Percentiles rank a stretch among this genome's conserved stretches.
Conservation (phyloP, 2,329 filamentous ascomycete species). For the Lachnellula suecica region DNA sequence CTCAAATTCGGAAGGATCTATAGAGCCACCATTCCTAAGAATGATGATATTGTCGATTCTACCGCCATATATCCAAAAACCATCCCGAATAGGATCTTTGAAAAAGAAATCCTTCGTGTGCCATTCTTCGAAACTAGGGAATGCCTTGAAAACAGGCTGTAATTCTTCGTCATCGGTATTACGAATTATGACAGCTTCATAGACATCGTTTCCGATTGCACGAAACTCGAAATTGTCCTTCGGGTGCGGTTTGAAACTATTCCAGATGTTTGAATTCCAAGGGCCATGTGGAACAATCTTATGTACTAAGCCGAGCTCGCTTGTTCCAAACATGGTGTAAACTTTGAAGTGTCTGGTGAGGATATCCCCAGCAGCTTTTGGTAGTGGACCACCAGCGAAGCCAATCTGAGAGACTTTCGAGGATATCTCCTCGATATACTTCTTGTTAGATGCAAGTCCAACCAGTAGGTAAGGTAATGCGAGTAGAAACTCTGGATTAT, state of each 20-base stretch:
- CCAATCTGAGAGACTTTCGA: not conserved
- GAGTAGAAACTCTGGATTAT: not conserved
- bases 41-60: slow-evolving; percentile 42
- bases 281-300: not conserved
- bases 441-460: not conserved
- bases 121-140: slow-evolving; percentile 34
- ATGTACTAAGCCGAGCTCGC: not conserved
- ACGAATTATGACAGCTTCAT: slow-evolving; percentile 26
- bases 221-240: slow-evolving; percentile 2
- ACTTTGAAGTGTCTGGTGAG: not conserved
- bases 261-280: slow-evolving; percentile 2
- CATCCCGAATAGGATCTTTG: slow-evolving; percentile 34
- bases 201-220: slow-evolving; percentile 3
- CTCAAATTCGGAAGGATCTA: slow-evolving; percentile 40
- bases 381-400: slow-evolving; percentile 2
- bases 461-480: not conserved
- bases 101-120: slow-evolving; percentile 37
- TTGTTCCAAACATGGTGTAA: slow-evolving; percentile 2
- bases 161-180: slow-evolving; percentile 14
- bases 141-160: slow-evolving; percentile 36
- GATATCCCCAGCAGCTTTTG: slow-evolving; percentile 7
- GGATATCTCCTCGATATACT: not conserved
- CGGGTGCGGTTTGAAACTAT: slow-evolving; percentile 2
- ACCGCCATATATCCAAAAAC: slow-evolving; percentile 36
- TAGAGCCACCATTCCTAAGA: slow-evolving; percentile 42